phyloP scores from a whole-genome alignment of 768 basidiomycete species.

The Amanita jacksonii region DNA sequence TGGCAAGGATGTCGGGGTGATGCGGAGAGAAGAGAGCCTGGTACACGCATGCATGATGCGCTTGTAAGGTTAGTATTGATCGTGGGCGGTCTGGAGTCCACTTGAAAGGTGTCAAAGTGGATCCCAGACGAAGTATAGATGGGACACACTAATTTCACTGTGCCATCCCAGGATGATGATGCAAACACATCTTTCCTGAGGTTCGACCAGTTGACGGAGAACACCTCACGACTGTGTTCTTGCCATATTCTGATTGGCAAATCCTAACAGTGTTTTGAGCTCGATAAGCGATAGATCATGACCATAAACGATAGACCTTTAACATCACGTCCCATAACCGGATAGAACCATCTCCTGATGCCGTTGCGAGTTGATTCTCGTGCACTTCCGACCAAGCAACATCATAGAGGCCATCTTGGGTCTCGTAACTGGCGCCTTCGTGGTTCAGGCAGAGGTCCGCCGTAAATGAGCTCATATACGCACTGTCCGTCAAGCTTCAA shows the following conservation, averaged over 20 bases:
- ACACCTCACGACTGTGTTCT: slow-evolving; percentile 89
- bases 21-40: slow-evolving; percentile 91
- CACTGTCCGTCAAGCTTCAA: slow-evolving; percentile 62
- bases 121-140: not conserved
- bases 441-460: slow-evolving; percentile 15
- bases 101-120: slow-evolving; percentile 29
- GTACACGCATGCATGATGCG: slow-evolving; percentile 81
- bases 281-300: not conserved
- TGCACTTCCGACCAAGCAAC: slow-evolving; percentile 93
- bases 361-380: slow-evolving; percentile 87
- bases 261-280: slow-evolving; percentile 39
- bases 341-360: slow-evolving; percentile 85
- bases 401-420: slow-evolving; percentile 85
- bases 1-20: slow-evolving; percentile 69
- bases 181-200: slow-evolving; percentile 80
- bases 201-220: slow-evolving; percentile 94
- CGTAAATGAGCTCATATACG: slow-evolving; percentile 20
- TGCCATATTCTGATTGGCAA: slow-evolving; percentile 88
- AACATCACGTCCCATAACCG: slow-evolving; percentile 86
- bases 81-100: slow-evolving; percentile 80
- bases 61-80: slow-evolving; percentile 74
- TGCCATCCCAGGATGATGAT: slow-evolving; percentile 89
- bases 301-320: slow-evolving; percentile 48
- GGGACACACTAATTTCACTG: slow-evolving; percentile 57
- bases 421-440: slow-evolving; percentile 57